phyloP scores from a whole-genome alignment of 1,284 basidiomycete species.

The Boletus subluridellus region DNA sequence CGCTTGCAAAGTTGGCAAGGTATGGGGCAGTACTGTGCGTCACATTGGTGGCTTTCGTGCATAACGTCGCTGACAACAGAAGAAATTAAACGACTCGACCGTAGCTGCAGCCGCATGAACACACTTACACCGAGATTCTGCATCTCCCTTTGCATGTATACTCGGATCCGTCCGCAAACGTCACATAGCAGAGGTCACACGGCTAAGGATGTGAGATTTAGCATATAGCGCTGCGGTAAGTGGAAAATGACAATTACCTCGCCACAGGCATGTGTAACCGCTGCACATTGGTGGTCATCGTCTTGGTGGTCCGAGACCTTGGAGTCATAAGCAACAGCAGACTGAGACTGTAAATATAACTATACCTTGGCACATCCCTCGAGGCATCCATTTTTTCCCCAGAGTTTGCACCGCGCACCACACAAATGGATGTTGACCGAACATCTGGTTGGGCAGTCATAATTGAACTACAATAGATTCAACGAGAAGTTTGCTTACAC shows the following conservation, averaged over 20 bases:
- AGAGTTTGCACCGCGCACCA: conserved; percentile 40
- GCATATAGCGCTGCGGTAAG: background rate
- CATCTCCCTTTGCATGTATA: conserved; percentile 46
- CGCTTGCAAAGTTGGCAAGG: conserved; percentile 51
- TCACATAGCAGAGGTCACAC: conserved; percentile 40
- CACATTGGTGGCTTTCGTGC: conserved; percentile 48
- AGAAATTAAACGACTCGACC: background rate
- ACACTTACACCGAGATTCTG: conserved; percentile 41
- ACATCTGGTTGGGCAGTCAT: conserved; percentile 38
- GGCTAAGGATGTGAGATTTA: conserved; percentile 35
- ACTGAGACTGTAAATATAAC: background rate
- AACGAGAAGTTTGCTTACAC: conserved; percentile 37
- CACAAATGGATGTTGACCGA: conserved; percentile 47
- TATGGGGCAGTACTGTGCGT: conserved; percentile 47
- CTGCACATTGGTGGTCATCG: conserved; percentile 50
- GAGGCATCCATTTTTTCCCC: conserved; percentile 45
- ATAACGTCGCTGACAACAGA: conserved; percentile 38
- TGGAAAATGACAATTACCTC: conserved; percentile 37
- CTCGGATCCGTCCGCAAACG: conserved; percentile 26
- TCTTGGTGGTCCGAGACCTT: conserved; percentile 44
- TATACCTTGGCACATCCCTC: conserved; percentile 46
- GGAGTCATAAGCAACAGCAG: conserved; percentile 14
- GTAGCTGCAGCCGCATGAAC: background rate
- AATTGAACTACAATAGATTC: background rate
- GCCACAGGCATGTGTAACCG: conserved; percentile 50